Evolutionary conservation across 2,329 filamentous ascomycete species (phyloP), one percentile per base, ranked within the genome.

Genomic region (Huntiella bhutanensis): DNA sequence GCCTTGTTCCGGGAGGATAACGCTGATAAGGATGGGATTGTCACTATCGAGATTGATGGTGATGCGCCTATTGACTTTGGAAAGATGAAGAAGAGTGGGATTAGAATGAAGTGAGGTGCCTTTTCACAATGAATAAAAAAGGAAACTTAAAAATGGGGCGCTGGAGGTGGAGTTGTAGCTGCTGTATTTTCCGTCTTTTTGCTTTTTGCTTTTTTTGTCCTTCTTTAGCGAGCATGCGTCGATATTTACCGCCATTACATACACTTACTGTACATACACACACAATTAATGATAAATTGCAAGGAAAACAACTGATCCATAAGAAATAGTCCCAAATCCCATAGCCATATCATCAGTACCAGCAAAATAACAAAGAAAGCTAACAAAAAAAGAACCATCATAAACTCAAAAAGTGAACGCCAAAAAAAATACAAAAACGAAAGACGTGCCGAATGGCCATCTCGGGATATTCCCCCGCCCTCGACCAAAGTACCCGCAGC

Each of bases 1-100:
- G 66, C 65, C 47, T 61, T 71, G 15, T 67, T 69, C 50, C 66
- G 63, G 11, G 63, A 65, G 36, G 12, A 37, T 10, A 37, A 8
- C 43, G 41, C 16, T 6, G 19, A 17, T 5, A 15, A 46, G 39
- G 32, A 19, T 12, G 33, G 33, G 17, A 37, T 40, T 11, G 22
- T 16, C n/a, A 46, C 36, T 6, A 40, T 41, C 13, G 40, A 28
- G 17, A 41, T 41, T 19, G 15, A 16, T 4, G 40, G 40, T 19
- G 19, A 41, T 41, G 40, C 8, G 3, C 15, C 19, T 3, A 28
- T 41, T 11, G 40, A 41, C 33, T 19, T 41, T 32, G 40, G 19
- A 10, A 41, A 41, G 40, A 13, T 41, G 19, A 28, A 13, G 17
- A 41, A 28, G 17, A 15, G 40, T 28, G 22, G 22, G 22, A 28